Conservation (phyloP, 1,284 basidiomycete species). For the Bjerkandera adusta region DNA sequence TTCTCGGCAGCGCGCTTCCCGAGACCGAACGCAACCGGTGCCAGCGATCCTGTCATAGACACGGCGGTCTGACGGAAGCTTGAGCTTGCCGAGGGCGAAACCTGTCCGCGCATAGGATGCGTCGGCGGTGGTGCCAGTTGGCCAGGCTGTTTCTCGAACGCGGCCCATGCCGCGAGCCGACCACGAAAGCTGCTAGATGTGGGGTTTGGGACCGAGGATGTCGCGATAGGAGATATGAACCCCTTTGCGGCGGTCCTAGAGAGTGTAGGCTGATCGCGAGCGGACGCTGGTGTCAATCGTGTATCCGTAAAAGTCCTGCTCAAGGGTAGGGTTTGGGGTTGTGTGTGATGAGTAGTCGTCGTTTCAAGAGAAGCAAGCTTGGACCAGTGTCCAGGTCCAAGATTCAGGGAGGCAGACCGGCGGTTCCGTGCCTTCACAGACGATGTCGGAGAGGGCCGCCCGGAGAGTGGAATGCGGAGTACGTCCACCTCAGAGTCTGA, state of each 20-base stretch:
- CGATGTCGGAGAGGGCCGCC: conserved; percentile 25
- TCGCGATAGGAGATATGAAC: conserved; percentile 37
- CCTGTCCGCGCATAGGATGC: conserved; percentile 20
- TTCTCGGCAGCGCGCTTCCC: conserved; percentile 70
- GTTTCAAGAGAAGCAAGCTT: conserved; percentile 10
- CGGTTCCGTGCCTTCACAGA: conserved; percentile 46
- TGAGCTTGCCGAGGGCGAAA: conserved; percentile 27
- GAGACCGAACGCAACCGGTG: conserved; percentile 57
- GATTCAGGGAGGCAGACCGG: conserved; percentile 61
- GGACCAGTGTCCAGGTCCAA: conserved; percentile 29
- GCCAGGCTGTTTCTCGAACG: conserved; percentile 28
- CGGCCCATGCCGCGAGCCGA: conserved; percentile 49
- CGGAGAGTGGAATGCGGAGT: conserved; percentile 6
- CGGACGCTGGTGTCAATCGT: conserved; percentile 4
- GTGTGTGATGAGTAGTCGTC: neutral
- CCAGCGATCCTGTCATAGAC: conserved; percentile 63
- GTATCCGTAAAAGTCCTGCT: conserved; percentile 18
- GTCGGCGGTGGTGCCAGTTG: conserved; percentile 22
- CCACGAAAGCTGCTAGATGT: conserved; percentile 45
- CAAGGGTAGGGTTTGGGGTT: conserved; percentile 1
- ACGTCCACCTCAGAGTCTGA: conserved; percentile 18
- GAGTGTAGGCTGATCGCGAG: conserved; percentile 37
- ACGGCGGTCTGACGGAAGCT: conserved; percentile 61
- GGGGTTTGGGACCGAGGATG: conserved; percentile 30
- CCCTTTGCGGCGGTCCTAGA: conserved; percentile 41